Percentiles rank a stretch among this genome's conserved stretches.
phyloP scores from a whole-genome alignment of 805 yeast genomes.

The Candida tammaniensis region DNA sequence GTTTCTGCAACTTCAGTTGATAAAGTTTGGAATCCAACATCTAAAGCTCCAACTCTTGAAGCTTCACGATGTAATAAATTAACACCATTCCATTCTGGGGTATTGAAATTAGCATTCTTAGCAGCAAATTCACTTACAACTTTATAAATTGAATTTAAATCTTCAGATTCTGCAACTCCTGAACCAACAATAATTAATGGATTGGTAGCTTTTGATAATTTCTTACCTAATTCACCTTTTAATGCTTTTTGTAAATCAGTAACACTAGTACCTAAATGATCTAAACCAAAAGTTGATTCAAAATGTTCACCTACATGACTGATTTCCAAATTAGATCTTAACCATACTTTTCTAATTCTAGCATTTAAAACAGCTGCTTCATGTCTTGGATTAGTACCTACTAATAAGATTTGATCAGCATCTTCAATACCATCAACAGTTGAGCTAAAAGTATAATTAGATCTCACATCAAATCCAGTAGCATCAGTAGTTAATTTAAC shows the following conservation, averaged over 20 bases:
- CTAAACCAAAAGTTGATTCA: conserved; percentile 69
- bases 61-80: conserved; percentile 82
- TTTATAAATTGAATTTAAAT: conserved; percentile 59
- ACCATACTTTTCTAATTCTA: conserved; percentile 79
- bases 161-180: conserved; percentile 67
- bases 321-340: conserved; percentile 62
- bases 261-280: conserved; percentile 61
- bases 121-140: conserved; percentile 59
- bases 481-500: conserved; percentile 53
- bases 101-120: conserved; percentile 56
- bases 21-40: conserved; percentile 67
- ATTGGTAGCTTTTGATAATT: conserved; percentile 59
- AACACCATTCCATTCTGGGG: conserved; percentile 77
- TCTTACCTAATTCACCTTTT: conserved; percentile 65
- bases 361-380: conserved; percentile 88
- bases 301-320: conserved; percentile 74
- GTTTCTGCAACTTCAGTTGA: conserved; percentile 45
- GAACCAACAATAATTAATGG: conserved; percentile 84
- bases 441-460: conserved; percentile 79
- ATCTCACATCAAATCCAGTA: conserved; percentile 70
- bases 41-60: conserved; percentile 83
- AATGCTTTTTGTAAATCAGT: conserved; percentile 59
- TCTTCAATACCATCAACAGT: conserved; percentile 76
- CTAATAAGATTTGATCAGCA: conserved; percentile 75
- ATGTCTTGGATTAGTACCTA: conserved; percentile 86